Evolutionary conservation across 2,329 filamentous ascomycete species (phyloP).

Genomic region (Monosporascus sp.): DNA sequence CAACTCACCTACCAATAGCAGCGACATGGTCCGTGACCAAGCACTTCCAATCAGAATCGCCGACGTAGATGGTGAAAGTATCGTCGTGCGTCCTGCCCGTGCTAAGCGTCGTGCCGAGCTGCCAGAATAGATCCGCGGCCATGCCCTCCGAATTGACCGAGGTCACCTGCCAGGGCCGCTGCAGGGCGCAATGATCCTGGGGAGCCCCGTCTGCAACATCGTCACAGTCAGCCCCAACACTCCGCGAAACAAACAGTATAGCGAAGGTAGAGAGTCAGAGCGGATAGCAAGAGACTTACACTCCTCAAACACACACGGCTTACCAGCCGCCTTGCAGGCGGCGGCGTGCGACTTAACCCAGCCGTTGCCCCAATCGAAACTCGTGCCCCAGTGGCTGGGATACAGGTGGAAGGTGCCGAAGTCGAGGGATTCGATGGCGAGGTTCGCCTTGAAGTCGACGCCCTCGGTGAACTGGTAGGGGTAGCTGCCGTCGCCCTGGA

Average conservation of each 20-base stretch:
- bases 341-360: conserved; percentile 33
- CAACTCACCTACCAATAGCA: conserved; percentile 16
- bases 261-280: not conserved
- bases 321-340: conserved; percentile 32
- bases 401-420: conserved; percentile 34
- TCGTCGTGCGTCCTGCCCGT: conserved; percentile 36
- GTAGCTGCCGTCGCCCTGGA: conserved; percentile 44
- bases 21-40: conserved; percentile 39
- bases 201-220: conserved; percentile 17
- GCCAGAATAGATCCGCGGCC: conserved; percentile 26
- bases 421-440: conserved; percentile 19
- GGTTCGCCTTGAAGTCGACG: conserved; percentile 35
- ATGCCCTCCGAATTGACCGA: conserved; percentile 21
- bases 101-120: conserved; percentile 28
- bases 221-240: not conserved
- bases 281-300: conserved; percentile 23
- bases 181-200: conserved; percentile 22
- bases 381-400: conserved; percentile 28
- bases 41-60: conserved; percentile 35
- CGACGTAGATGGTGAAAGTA: conserved; percentile 40
- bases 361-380: conserved; percentile 27
- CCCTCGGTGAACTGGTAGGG: conserved; percentile 48
- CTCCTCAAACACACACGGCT: conserved; percentile 35
- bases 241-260: not conserved
- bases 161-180: conserved; percentile 24